Evolutionary conservation across 225 moss, liverwort and hornwort species (phyloP).

Genomic region (Bryum argenteum): DNA sequence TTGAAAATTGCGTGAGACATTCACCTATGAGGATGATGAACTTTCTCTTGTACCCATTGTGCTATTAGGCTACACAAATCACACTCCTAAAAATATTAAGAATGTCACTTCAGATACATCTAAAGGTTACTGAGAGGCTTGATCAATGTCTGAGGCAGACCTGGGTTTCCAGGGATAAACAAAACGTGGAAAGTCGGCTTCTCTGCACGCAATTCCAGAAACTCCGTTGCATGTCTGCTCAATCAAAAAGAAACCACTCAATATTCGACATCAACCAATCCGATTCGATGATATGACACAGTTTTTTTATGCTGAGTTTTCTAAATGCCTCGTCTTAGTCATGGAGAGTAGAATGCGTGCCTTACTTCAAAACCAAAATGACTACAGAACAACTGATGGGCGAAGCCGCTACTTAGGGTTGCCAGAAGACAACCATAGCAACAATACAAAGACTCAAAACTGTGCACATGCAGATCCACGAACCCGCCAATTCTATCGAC

Average conservation of each 20-base stretch:
- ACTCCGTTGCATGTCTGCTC: constrained; percentile 56
- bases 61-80: neutral
- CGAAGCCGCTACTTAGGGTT: too few relatives aligned
- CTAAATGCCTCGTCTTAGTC: too few relatives aligned
- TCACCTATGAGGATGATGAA: neutral
- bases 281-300: neutral
- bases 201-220: constrained; percentile 56
- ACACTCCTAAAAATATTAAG: neutral
- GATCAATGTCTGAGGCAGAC: constrained; percentile 24
- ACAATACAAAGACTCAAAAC: neutral
- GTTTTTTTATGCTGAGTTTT: too few relatives aligned
- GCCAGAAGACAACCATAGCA: too few relatives aligned
- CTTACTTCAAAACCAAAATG: too few relatives aligned
- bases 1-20: constrained; percentile 5
- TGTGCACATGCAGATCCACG: neutral
- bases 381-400: too few relatives aligned
- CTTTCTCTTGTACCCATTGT: neutral
- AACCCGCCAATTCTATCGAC: constrained; percentile 63
- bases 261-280: constrained; percentile 9
- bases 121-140: neutral
- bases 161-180: constrained; percentile 64
- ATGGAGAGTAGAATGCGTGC: too few relatives aligned
- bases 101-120: too few relatives aligned
- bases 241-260: constrained; percentile 9
- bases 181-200: constrained; percentile 53